phyloP scores from a whole-genome alignment of 192 early-diverging fungal genomes.

The Bifiguratus adelaidae region DNA sequence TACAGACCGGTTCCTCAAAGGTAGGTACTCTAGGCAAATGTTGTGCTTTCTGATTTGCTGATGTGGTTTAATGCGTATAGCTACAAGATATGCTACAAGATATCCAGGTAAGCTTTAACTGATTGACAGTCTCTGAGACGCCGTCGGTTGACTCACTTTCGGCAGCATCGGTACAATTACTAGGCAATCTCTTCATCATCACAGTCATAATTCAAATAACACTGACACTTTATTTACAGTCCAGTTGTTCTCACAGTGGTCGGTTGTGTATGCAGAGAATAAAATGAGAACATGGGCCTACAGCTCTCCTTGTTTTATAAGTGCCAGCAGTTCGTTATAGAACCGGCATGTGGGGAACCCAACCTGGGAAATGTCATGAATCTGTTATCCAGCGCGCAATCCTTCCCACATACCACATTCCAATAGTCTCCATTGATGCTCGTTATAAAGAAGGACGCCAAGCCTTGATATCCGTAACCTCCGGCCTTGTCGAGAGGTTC shows the following conservation, averaged over 20 bases:
- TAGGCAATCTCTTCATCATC: no score
- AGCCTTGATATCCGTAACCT: constrained; percentile 76
- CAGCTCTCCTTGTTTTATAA: no score
- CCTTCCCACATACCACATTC: constrained; percentile 54
- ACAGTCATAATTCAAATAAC: no score
- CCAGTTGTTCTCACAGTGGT: no score
- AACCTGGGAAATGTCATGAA: constrained; percentile 8
- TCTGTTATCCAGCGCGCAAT: neutral
- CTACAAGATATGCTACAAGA: constrained; percentile 10
- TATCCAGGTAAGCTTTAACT: constrained; percentile 5
- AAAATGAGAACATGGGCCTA: no score
- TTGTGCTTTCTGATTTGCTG: neutral
- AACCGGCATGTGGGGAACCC: constrained; percentile 17
- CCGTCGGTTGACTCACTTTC: no score
- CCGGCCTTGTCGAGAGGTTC: constrained; percentile 72
- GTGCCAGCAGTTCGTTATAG: constrained; percentile 5
- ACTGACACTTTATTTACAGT: no score
- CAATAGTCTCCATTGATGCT: constrained; percentile 75
- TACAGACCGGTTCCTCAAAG: constrained; percentile 16
- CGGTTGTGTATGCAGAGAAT: no score
- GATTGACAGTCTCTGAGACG: no score
- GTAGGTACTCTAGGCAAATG: neutral
- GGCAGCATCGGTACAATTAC: no score
- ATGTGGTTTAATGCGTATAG: neutral
- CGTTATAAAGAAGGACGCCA: constrained; percentile 58